Conservation (phyloP, 2,329 filamentous ascomycete genomes). For the Penicillium vulpinum region DNA sequence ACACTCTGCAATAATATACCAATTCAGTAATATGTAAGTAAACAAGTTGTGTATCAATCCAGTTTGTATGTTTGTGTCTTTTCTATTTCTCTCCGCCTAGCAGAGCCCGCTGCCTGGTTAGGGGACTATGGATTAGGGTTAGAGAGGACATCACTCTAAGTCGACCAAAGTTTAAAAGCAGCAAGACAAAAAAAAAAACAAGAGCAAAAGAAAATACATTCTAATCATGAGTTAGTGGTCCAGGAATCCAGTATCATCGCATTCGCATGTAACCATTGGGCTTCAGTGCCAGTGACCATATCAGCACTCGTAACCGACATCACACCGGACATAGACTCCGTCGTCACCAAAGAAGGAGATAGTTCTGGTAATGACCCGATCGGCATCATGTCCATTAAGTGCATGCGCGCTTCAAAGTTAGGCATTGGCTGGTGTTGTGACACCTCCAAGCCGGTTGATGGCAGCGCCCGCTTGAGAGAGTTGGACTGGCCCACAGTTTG, state of each 20-base stretch:
- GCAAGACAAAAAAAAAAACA: neutral
- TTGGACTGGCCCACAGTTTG: neutral
- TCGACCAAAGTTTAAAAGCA: neutral
- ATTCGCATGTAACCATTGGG: neutral
- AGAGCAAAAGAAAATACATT: neutral
- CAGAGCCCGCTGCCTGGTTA: neutral
- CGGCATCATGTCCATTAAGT: neutral
- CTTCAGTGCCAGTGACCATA: neutral
- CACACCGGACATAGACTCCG: neutral
- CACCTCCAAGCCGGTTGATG: neutral
- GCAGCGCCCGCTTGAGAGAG: neutral
- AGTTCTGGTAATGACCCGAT: neutral
- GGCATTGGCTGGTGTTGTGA: neutral
- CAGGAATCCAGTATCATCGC: neutral
- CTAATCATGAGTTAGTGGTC: neutral
- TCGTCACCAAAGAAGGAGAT: neutral
- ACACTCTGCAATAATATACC: no score
- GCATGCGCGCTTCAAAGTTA: neutral
- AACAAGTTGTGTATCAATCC: neutral
- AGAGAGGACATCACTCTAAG: neutral
- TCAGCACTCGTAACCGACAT: neutral
- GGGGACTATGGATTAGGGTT: neutral
- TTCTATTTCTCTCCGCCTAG: neutral
- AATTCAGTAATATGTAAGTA: neutral
- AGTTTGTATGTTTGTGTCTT: neutral